Conservation (phyloP, 805 yeast genomes). For the Yarrowia keelungensis region DNA sequence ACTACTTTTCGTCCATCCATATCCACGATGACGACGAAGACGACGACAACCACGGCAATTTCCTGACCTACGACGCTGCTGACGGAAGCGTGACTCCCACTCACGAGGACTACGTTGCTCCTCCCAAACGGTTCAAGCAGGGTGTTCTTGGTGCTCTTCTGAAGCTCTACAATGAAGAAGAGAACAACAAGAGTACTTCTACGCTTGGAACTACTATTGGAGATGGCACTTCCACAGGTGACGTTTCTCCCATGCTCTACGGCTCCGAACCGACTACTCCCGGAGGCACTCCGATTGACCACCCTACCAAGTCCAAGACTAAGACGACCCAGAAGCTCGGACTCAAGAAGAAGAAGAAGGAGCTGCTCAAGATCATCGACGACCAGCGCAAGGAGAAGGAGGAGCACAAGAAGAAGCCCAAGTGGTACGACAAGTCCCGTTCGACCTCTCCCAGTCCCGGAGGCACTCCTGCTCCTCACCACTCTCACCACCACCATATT, state of each 20-base stretch:
- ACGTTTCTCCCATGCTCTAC: slow-evolving; percentile 15
- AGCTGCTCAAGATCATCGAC: slow-evolving; percentile 21
- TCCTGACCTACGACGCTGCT: slow-evolving; percentile 34
- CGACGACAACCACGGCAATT: slow-evolving; percentile 39
- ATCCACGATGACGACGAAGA: slow-evolving; percentile 38
- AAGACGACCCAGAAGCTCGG: slow-evolving; percentile 29
- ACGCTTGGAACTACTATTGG: slow-evolving; percentile 38
- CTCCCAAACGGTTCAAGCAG: slow-evolving; percentile 73
- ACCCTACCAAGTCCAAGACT: neutral
- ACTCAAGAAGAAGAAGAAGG: slow-evolving; percentile 25
- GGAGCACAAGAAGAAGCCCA: slow-evolving; percentile 15
- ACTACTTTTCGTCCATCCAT: slow-evolving; percentile 42
- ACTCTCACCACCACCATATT: neutral
- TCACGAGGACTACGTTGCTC: slow-evolving; percentile 58
- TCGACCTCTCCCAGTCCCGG: slow-evolving; percentile 25
- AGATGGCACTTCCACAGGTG: slow-evolving; percentile 33
- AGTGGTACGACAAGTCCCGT: slow-evolving; percentile 34
- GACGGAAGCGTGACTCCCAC: slow-evolving; percentile 43
- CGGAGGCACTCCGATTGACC: slow-evolving; percentile 27
- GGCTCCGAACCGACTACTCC: slow-evolving; percentile 26
- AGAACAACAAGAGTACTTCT: slow-evolving; percentile 40
- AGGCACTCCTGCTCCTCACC: slow-evolving; percentile 16
- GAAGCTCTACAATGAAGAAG: slow-evolving; percentile 60
- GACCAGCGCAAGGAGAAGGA: slow-evolving; percentile 32
- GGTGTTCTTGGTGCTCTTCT: slow-evolving; percentile 85